Percentiles rank a stretch among this genome's conserved stretches.
Conservation (phyloP, 2,329 filamentous ascomycete genomes). For the Chrysoporthe cubensis region DNA sequence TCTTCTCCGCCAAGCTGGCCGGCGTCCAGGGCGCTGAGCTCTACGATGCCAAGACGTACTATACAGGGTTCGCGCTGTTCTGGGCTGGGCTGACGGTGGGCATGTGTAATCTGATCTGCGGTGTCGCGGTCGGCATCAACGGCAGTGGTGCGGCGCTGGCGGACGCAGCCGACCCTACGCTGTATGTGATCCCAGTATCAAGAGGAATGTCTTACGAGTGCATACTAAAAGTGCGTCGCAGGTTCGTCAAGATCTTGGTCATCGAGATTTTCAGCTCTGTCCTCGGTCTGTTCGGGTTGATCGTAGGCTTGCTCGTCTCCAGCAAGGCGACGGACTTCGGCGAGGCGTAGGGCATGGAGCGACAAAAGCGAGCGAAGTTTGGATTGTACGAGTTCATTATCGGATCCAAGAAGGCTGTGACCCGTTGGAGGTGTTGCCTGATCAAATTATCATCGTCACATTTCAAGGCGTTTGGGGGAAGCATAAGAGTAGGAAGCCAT, state of each 20-base stretch:
- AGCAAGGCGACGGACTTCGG: conserved; percentile 80
- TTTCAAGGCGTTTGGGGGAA: conserved; percentile 28
- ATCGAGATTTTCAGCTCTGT: conserved; percentile 99
- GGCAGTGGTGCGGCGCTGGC: conserved; percentile 94
- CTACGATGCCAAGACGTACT: conserved; percentile 80
- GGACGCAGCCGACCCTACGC: conserved; percentile 86
- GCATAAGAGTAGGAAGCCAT: conserved; percentile 27
- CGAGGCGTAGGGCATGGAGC: conserved; percentile 32
- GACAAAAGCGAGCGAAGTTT: neutral
- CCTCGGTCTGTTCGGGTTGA: conserved; percentile 92
- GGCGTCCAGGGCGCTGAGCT: conserved; percentile 65
- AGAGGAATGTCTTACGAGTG: neutral
- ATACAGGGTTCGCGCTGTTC: conserved; percentile 93
- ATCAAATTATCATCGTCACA: conserved; percentile 29
- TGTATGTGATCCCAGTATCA: conserved; percentile 62
- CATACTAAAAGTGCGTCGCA: conserved; percentile 44
- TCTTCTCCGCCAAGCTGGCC: conserved; percentile 89
- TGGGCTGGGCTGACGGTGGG: conserved; percentile 96
- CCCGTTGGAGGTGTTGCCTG: conserved; percentile 10
- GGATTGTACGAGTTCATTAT: conserved; percentile 17
- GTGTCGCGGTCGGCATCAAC: conserved; percentile 96
- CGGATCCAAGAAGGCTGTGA: neutral
- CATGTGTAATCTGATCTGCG: conserved; percentile 93
- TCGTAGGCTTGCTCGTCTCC: conserved; percentile 87
- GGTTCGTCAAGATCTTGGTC: conserved; percentile 98